Evolutionary conservation across 108 stramenopile genomes (phyloP), one percentile per base, ranked within the genome.

Genomic region (Asterionellopsis glacialis): DNA sequence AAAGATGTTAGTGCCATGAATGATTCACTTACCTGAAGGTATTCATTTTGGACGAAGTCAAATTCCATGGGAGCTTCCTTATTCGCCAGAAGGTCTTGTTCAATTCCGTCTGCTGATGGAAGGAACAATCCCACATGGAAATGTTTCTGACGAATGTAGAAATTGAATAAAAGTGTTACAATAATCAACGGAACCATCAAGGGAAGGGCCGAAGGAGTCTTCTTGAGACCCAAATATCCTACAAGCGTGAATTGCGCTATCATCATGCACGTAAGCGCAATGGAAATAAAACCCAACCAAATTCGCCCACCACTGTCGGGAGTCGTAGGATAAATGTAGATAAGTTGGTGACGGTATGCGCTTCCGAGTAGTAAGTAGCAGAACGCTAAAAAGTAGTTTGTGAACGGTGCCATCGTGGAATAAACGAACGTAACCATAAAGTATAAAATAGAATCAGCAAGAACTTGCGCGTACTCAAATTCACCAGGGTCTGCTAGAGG

Each of bases 381-480:
- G 12, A 72, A 12, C 0, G 57, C 22, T n/a, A 74, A 51, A 47
- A 84, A 76, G 25, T 69, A 62, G 48, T 61, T 57, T 11, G 68
- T 74, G n/a, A 84, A 54, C 9, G 83, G 83, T 0, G 79, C 58
- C 40, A 81, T 78, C 50, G 56, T 55, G 49, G 63, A 49, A 50
- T 84, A 84, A 5, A 80, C 76, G 49, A 68, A 80, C 41, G 77
- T 51, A 19, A 80, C 74, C 73, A 84, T 80, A 28, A 67, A 79
- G 49, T 69, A 74, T 16, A 79, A 23, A 21, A 73, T 59, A 47
- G 61, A 18, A 14, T 65, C 48, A 10, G 74, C 55, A 41, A 70
- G 33, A 15, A 45, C 56, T 11, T 55, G 24, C 9, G 75, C 82
- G 55, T 77, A 72, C 27, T 43, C 52, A 65, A 69, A 80, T 11